These are phyloP conservation scores for Centaurea solstitialis DNA, from an alignment of 129 eudicot species.

Conservation along the genomic window DNA sequence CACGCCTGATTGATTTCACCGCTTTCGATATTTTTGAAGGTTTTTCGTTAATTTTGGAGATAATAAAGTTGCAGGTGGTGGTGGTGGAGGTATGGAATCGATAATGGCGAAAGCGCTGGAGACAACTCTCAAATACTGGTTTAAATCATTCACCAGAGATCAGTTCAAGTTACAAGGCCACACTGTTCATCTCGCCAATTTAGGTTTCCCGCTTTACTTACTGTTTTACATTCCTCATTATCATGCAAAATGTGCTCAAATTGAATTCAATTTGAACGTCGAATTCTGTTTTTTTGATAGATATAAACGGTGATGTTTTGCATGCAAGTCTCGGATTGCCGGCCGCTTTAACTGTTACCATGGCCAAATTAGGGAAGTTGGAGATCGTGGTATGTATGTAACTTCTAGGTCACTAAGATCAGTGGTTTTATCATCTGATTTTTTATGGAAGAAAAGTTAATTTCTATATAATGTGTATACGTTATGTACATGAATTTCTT, in stretches of 20 bases:
- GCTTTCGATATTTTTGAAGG: background rate
- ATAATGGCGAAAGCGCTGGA: constrained; percentile 88
- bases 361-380: constrained; percentile 81
- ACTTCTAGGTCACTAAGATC: background rate
- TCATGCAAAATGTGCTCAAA: constrained; percentile 8
- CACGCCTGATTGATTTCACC: background rate
- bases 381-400: constrained; percentile 75
- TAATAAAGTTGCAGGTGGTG: too few species aligned
- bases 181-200: constrained; percentile 76
- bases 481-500: background rate
- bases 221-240: background rate
- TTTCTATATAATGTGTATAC: background rate
- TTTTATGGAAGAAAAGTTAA: background rate
- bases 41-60: background rate
- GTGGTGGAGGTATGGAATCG: constrained; percentile 62
- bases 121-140: constrained; percentile 88
- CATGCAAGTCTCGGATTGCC: constrained; percentile 93
- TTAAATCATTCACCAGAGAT: constrained; percentile 87
- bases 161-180: constrained; percentile 94
- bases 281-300: constrained; percentile 40
- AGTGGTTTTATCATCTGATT: background rate
- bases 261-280: background rate
- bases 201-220: constrained; percentile 40
- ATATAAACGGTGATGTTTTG: constrained; percentile 82
- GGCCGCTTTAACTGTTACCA: constrained; percentile 70